phyloP scores from a whole-genome alignment of 2,329 filamentous ascomycete genomes.

The Periglandula ipomoeae region DNA sequence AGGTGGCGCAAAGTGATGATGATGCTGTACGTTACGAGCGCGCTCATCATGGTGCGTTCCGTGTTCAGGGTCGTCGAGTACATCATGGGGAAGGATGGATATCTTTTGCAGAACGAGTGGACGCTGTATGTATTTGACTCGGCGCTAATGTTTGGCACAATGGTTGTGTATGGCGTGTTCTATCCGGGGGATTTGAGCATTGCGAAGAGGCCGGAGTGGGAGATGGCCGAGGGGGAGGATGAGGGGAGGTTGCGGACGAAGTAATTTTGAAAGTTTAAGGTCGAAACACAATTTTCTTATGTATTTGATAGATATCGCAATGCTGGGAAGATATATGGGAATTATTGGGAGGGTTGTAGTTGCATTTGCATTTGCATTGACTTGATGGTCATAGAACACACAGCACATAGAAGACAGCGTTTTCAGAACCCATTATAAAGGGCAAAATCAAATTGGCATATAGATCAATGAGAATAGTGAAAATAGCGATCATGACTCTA shows the following conservation, averaged over 20 bases:
- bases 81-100: conserved; percentile 29
- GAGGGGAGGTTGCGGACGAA: background rate
- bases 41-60: conserved; percentile 33
- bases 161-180: conserved; percentile 13
- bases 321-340: too few relatives aligned
- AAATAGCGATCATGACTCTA: too few relatives aligned
- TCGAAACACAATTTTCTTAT: too few relatives aligned
- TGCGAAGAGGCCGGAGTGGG: conserved; percentile 1
- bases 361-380: too few relatives aligned
- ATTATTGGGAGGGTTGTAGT: too few relatives aligned
- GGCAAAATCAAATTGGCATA: too few relatives aligned
- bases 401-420: too few relatives aligned
- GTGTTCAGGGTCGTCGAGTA: conserved; percentile 41
- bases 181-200: conserved; percentile 11
- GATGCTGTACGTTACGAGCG: conserved; percentile 27
- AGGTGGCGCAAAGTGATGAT: conserved; percentile 26
- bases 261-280: background rate
- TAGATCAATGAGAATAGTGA: too few relatives aligned
- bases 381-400: too few relatives aligned
- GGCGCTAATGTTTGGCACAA: conserved; percentile 14
- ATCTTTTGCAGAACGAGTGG: conserved; percentile 31
- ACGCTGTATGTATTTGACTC: conserved; percentile 34
- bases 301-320: too few relatives aligned
- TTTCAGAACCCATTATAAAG: too few relatives aligned
- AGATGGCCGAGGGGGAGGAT: conserved; percentile 6